Percentiles rank a stretch among this genome's conserved stretches.
These are phyloP conservation scores for Chaetomium sp. DNA, from an alignment of 2,329 filamentous ascomycete genomes.

Conservation along the genomic window DNA sequence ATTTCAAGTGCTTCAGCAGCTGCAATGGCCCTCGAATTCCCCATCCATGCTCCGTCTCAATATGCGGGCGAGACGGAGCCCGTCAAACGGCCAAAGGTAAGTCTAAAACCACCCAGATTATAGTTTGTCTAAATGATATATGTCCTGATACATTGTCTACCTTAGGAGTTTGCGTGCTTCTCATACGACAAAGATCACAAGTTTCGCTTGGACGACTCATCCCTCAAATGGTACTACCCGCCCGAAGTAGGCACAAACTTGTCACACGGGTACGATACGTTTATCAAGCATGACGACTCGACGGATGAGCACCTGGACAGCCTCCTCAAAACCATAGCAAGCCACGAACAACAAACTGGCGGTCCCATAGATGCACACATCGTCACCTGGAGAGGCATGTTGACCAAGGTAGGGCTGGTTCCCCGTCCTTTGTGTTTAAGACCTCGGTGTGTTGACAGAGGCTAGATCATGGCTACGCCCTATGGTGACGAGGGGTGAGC, in stretches of 20 bases:
- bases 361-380: constrained; percentile 74
- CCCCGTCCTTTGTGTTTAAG: background rate
- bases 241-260: constrained; percentile 72
- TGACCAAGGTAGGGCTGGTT: constrained; percentile 75
- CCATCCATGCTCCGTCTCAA: constrained; percentile 68
- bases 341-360: constrained; percentile 69
- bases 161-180: constrained; percentile 81
- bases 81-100: constrained; percentile 71
- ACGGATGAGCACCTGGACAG: constrained; percentile 87
- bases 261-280: constrained; percentile 77
- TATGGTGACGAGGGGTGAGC: constrained; percentile 79
- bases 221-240: constrained; percentile 86
- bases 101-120: background rate
- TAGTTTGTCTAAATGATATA: background rate
- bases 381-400: constrained; percentile 96
- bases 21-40: constrained; percentile 47
- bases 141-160: background rate
- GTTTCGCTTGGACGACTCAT: constrained; percentile 75
- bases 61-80: constrained; percentile 69
- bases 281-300: constrained; percentile 79
- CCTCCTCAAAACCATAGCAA: constrained; percentile 73
- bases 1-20: background rate
- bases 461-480: constrained; percentile 78
- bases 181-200: constrained; percentile 86
- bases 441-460: constrained; percentile 10